These are phyloP conservation scores for Chaetomiaceae sp. DNA, from an alignment of 2,329 filamentous ascomycete species.

Conservation along the genomic window DNA sequence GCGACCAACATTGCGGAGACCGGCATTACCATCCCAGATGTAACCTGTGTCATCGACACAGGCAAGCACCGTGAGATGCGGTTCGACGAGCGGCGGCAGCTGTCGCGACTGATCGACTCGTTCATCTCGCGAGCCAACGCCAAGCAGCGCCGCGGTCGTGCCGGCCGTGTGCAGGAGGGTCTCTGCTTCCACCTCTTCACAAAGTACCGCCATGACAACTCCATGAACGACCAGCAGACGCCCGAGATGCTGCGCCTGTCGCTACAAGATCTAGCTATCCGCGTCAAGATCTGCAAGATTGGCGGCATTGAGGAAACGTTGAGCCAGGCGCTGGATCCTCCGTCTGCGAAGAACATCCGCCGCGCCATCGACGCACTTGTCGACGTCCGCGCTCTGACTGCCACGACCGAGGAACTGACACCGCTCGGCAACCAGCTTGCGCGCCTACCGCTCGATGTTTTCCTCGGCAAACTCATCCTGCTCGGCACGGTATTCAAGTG, in stretches of 20 bases:
- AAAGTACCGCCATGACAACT: conserved; percentile 74
- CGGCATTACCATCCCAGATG: conserved; percentile 95
- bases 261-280: conserved; percentile 87
- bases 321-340: conserved; percentile 80
- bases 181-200: conserved; percentile 96
- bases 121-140: conserved; percentile 96
- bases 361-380: conserved; percentile 88
- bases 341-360: conserved; percentile 85
- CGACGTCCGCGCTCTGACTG: conserved; percentile 83
- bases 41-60: conserved; percentile 93
- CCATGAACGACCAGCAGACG: conserved; percentile 87
- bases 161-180: conserved; percentile 90
- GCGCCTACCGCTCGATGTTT: conserved; percentile 84
- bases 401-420: conserved; percentile 71
- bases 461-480: conserved; percentile 87
- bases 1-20: conserved; percentile 98
- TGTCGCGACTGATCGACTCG: conserved; percentile 85
- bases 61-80: conserved; percentile 98
- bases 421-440: conserved; percentile 81
- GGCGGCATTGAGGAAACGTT: conserved; percentile 89
- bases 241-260: conserved; percentile 94
- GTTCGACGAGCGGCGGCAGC: conserved; percentile 86
- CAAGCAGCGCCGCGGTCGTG: conserved; percentile 87
- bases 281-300: conserved; percentile 95
- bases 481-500: conserved; percentile 83